Base-by-base conservation (phyloP, 768 basidiomycete species). In the Calocera cornea region DNA sequence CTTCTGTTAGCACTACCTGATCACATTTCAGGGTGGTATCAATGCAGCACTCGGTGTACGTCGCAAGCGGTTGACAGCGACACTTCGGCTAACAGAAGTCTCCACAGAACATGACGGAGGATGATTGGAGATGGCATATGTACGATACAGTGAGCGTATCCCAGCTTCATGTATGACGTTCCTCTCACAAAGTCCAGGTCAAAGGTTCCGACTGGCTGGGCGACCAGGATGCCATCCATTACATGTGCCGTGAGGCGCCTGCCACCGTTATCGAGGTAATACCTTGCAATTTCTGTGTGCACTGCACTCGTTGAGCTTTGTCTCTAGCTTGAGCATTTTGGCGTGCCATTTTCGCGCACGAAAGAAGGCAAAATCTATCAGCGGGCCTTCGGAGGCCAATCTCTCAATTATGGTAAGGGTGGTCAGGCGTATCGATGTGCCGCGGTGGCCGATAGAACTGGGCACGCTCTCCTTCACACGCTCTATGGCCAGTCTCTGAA, bases 141-240 rank as follows among this genome's bases (percentile, higher is more conserved):
- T 95, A 93, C 74, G 92, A 92, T 75, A 93, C 91, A 65, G 92
- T 92, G 76, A 73, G 88, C 77, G 24, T 50, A 36, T 60, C 66
- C 50, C 47, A 49, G 41, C 34, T 27, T n/a, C 34, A 40, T 41
- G 34, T 27, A 40, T 40, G 1, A 24, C 36, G 24, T 36, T 50
- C n/a, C 50, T 36, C 65, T 36, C 11, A 34, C 70, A 71, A 38
- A 68, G 68, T 47, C 64, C 72, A 92, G 86, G 95, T 98, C 68
- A 99, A 99, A 83, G 97, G 97, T 70, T 97, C 94, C 65, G 97
- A 99, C 80, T 99, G 97, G 97, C 87, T 98, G 41, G 97, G 97
- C 77, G 97, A 99, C 81, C 94, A 95, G 79, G 97, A 99, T 74
- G 97, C 97, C 64, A 98, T 99, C 72, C 97, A 98, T 75, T 99